A percentile compares a stretch with the other conserved stretches of the same genome.
These are phyloP conservation scores for Arthroderma uncinatum DNA, from an alignment of 2,329 filamentous ascomycete genomes.

Conservation along the genomic window DNA sequence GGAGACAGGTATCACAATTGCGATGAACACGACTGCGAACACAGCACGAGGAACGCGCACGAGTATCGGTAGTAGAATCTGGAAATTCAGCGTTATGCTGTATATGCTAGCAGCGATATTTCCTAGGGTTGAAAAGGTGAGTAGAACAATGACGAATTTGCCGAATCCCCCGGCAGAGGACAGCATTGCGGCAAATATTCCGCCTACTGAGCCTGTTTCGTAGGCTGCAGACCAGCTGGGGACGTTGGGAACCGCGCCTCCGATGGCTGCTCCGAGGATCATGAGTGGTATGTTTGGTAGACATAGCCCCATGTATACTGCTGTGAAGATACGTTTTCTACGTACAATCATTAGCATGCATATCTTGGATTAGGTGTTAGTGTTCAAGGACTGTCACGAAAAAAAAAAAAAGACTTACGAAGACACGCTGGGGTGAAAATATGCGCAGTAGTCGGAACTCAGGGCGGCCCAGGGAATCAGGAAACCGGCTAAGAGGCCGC, in stretches of 20 bases:
- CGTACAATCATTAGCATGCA: background rate
- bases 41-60: slow-evolving; percentile 50
- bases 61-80: slow-evolving; percentile 51
- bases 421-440: slow-evolving; percentile 13
- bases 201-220: slow-evolving; percentile 48
- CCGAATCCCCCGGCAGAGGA: slow-evolving; percentile 42
- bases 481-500: slow-evolving; percentile 19
- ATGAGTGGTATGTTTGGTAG: slow-evolving; percentile 49
- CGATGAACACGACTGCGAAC: slow-evolving; percentile 51
- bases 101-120: slow-evolving; percentile 58
- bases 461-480: slow-evolving; percentile 19
- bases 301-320: slow-evolving; percentile 37
- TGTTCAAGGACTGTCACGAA: background rate
- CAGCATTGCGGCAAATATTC: slow-evolving; percentile 47
- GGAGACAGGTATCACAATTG: slow-evolving; percentile 53
- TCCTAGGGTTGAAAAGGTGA: slow-evolving; percentile 45
- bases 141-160: slow-evolving; percentile 54
- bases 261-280: slow-evolving; percentile 54
- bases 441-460: slow-evolving; percentile 16
- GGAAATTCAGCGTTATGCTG: slow-evolving; percentile 55
- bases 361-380: background rate
- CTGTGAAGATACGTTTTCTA: slow-evolving; percentile 14
- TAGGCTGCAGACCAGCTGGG: slow-evolving; percentile 49
- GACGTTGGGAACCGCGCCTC: slow-evolving; percentile 44
- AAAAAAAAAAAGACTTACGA: slow-evolving; percentile 8